A percentile compares a stretch with the other conserved stretches of the same genome.
phyloP scores from a whole-genome alignment of 2,329 filamentous ascomycete genomes.

The Byssochlamys sp. region DNA sequence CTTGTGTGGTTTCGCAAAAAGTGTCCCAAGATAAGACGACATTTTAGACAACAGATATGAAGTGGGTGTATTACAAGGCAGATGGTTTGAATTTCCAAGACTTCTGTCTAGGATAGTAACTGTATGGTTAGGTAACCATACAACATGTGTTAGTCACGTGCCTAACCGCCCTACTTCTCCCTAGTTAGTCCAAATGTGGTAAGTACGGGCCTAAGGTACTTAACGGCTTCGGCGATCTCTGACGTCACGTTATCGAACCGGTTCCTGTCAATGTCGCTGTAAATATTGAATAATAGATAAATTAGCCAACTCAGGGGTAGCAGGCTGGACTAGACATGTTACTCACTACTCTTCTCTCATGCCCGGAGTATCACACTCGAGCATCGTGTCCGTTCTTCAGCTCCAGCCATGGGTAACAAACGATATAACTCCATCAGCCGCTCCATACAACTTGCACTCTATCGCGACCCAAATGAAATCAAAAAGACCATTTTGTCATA shows the following conservation, averaged over 20 bases:
- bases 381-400: not conserved
- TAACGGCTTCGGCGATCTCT: slow-evolving; percentile 2
- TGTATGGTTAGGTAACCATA: too few species aligned
- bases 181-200: too few species aligned
- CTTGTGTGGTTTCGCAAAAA: too few species aligned
- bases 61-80: too few species aligned
- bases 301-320: not conserved
- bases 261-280: not conserved
- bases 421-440: slow-evolving; percentile 6
- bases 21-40: too few species aligned
- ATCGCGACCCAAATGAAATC: slow-evolving; percentile 18
- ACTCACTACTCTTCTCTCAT: not conserved
- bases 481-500: slow-evolving; percentile 31
- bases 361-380: not conserved
- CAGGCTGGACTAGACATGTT: not conserved
- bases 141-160: too few species aligned
- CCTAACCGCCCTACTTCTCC: too few species aligned
- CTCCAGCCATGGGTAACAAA: not conserved
- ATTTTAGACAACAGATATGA: too few species aligned
- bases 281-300: not conserved
- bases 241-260: slow-evolving; percentile 9
- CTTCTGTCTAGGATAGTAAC: too few species aligned
- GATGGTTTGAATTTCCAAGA: too few species aligned
- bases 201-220: slow-evolving; percentile 5
- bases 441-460: slow-evolving; percentile 22